Percentiles rank a stretch among this genome's conserved stretches.
Evolutionary conservation across 1,284 basidiomycete species (phyloP).

Genomic region (Rhodofomes roseus): DNA sequence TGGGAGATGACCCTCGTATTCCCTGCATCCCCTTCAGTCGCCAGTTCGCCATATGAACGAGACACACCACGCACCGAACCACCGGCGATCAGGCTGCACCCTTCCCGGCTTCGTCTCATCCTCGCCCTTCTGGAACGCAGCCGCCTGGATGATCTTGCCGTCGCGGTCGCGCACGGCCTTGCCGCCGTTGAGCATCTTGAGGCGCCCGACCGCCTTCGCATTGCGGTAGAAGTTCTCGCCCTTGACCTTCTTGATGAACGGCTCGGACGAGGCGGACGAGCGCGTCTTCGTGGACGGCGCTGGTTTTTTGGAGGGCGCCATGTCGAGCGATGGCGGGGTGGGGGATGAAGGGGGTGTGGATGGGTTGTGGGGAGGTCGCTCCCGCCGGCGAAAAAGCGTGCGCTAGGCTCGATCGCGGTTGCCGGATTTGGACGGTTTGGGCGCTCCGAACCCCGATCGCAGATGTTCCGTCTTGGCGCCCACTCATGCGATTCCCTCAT

Average conservation of each 20-base stretch:
- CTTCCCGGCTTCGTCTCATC: constrained; percentile 84
- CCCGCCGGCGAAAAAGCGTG: neutral
- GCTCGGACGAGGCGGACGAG: constrained; percentile 43
- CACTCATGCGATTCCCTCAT: no score
- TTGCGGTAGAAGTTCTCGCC: constrained; percentile 93
- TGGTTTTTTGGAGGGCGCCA: constrained; percentile 52
- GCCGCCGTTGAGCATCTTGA: constrained; percentile 90
- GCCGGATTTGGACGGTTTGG: neutral
- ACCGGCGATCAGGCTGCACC: constrained; percentile 89
- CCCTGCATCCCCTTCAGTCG: constrained; percentile 42
- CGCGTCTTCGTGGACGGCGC: constrained; percentile 41
- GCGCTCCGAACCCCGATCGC: neutral
- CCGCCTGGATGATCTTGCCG: constrained; percentile 88
- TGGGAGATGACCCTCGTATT: constrained; percentile 99
- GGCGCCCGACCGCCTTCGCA: constrained; percentile 78
- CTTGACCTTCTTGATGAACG: constrained; percentile 71
- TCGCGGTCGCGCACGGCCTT: constrained; percentile 86
- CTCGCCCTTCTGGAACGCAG: constrained; percentile 91
- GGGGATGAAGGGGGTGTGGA: no score
- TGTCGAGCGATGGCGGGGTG: constrained; percentile 24
- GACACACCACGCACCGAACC: constrained; percentile 82
- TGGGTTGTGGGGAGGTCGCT: neutral
- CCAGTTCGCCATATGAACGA: neutral
- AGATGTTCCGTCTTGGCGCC: neutral
- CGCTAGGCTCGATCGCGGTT: neutral